Evolutionary conservation across 257 asterid species (phyloP).

Genomic region (Mentha longifolia): DNA sequence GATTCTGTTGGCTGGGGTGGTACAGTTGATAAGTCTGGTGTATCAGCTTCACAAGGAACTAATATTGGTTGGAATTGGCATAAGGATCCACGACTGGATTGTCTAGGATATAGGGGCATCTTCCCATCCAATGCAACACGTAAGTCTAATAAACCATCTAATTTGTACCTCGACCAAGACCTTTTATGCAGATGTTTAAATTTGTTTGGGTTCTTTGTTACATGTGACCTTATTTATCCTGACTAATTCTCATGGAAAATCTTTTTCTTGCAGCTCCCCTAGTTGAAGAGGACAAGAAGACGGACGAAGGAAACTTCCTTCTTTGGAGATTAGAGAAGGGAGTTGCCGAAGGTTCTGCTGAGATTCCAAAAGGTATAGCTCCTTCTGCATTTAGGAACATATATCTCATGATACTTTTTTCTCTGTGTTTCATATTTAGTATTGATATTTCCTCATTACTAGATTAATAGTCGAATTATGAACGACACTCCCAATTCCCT

Average conservation of each 20-base stretch:
- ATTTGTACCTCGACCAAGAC: too few relatives aligned
- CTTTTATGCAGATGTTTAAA: background rate
- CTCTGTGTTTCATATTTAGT: background rate
- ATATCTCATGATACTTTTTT: background rate
- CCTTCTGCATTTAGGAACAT: background rate
- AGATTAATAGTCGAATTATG: background rate
- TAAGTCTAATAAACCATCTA: constrained; percentile 40
- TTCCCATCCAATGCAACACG: constrained; percentile 74
- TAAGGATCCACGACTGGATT: constrained; percentile 84
- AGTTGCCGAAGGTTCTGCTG: constrained; percentile 88
- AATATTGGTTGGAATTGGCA: constrained; percentile 76
- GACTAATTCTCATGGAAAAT: background rate
- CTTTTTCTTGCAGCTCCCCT: constrained; percentile 70
- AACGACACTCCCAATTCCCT: background rate
- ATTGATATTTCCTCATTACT: constrained; percentile 11
- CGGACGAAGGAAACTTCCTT: constrained; percentile 72
- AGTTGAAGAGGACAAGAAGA: constrained; percentile 80
- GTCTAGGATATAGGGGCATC: constrained; percentile 88
- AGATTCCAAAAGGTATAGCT: constrained; percentile 78
- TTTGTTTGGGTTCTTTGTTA: background rate
- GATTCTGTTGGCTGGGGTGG: constrained; percentile 82
- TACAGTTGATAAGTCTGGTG: constrained; percentile 61
- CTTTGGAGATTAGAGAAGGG: constrained; percentile 95
- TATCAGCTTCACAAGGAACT: constrained; percentile 61
- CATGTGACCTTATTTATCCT: constrained; percentile 9